Percentiles rank a stretch among this genome's conserved stretches.
phyloP scores from a whole-genome alignment of 495 filamentous ascomycete species.

The Clohesyomyces aquaticus region DNA sequence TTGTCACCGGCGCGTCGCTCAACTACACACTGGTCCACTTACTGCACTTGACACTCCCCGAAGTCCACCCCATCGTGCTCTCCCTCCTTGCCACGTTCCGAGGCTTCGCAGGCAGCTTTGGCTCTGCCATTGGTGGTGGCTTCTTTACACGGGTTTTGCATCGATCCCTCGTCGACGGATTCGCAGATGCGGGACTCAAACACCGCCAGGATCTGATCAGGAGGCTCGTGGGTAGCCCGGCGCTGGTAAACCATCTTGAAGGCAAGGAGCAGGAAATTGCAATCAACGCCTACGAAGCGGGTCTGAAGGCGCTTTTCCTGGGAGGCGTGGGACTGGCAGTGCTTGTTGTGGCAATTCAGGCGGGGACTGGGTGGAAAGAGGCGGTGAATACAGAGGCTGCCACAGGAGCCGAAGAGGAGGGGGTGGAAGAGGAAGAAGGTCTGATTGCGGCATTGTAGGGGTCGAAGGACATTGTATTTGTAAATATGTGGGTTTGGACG shows the following conservation, averaged over 20 bases:
- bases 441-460: constrained; percentile 23
- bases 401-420: constrained; percentile 11
- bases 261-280: constrained; percentile 64
- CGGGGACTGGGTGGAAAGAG: constrained; percentile 67
- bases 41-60: constrained; percentile 64
- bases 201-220: constrained; percentile 60
- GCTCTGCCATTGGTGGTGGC: constrained; percentile 75
- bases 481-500: constrained; percentile 2
- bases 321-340: constrained; percentile 59
- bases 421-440: constrained; percentile 21
- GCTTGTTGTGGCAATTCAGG: constrained; percentile 62
- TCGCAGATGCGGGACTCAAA: constrained; percentile 55
- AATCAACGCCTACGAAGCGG: constrained; percentile 63
- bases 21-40: constrained; percentile 80
- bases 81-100: constrained; percentile 72
- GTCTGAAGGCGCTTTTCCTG: constrained; percentile 61
- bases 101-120: constrained; percentile 75
- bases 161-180: constrained; percentile 59
- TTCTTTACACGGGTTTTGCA: constrained; percentile 67
- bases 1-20: constrained; percentile 68
- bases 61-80: constrained; percentile 71
- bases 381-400: constrained; percentile 6
- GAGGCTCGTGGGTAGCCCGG: constrained; percentile 69
- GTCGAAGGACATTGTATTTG: background rate
- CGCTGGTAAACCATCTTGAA: constrained; percentile 57